These are phyloP conservation scores for Ampelomyces quisqualis DNA, from an alignment of 2,329 filamentous ascomycete species.

Conservation along the genomic window DNA sequence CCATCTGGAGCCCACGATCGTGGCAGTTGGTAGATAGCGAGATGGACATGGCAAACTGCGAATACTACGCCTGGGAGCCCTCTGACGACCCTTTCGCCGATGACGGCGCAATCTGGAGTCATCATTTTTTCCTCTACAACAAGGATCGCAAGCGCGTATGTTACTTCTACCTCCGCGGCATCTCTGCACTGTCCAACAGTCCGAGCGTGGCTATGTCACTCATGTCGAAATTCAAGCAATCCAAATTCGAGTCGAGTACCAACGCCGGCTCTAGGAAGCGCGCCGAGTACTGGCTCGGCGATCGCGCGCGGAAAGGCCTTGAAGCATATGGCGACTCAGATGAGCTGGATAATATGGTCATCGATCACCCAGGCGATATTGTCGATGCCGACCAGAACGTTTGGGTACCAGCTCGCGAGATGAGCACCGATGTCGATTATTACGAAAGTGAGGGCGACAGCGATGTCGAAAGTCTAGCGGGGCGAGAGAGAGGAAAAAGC, in stretches of 20 bases:
- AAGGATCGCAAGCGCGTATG: constrained; percentile 87
- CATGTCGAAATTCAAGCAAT: constrained; percentile 42
- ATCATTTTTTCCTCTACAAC: constrained; percentile 98
- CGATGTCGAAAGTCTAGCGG: constrained; percentile 36
- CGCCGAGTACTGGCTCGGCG: constrained; percentile 84
- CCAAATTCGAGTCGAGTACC: constrained; percentile 52
- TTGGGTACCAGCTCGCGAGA: constrained; percentile 31
- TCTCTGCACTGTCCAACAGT: constrained; percentile 71
- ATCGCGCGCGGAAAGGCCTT: constrained; percentile 54
- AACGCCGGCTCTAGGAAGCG: constrained; percentile 70
- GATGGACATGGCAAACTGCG: constrained; percentile 87
- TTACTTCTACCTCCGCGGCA: constrained; percentile 88
- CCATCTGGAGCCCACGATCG: constrained; percentile 83
- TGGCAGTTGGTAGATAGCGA: constrained; percentile 93
- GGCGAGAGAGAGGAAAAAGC: constrained; percentile 42
- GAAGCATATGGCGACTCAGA: constrained; percentile 49
- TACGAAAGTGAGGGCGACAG: constrained; percentile 37
- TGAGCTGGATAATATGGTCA: constrained; percentile 46
- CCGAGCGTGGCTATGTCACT: constrained; percentile 48
- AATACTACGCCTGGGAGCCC: constrained; percentile 84
- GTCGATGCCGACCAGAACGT: constrained; percentile 46
- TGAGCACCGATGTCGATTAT: constrained; percentile 35
- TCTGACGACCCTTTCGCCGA: constrained; percentile 90
- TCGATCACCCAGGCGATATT: constrained; percentile 42
- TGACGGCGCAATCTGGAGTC: constrained; percentile 89